Evolutionary conservation across 208 protist species (phyloP).

Genomic region (Trypanosoma conorhini): DNA sequence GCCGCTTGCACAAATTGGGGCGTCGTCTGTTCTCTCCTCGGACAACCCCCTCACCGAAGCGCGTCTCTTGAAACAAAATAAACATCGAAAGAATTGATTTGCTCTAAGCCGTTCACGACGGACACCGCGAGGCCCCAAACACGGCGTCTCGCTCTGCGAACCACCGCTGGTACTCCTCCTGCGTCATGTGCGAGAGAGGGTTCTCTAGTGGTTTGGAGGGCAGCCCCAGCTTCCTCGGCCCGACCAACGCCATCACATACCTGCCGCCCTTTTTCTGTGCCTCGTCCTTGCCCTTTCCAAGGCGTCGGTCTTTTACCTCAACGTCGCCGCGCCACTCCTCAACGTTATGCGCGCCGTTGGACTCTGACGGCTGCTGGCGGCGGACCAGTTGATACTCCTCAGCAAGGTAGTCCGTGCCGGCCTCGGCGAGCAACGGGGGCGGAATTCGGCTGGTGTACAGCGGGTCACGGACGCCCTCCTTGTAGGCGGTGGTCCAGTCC

Average conservation of each 20-base stretch:
- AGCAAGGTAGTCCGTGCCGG: conserved; percentile 64
- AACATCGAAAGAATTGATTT: conserved; percentile 11
- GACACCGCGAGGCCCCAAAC: conserved; percentile 41
- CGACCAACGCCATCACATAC: conserved; percentile 41
- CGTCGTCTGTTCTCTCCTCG: too few species aligned
- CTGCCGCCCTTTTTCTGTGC: conserved; percentile 1
- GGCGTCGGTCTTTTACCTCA: neutral
- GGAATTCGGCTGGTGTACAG: conserved; percentile 46
- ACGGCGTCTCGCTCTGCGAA: conserved; percentile 56
- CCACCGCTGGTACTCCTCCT: conserved; percentile 51
- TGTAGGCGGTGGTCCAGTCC: conserved; percentile 44
- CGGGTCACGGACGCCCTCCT: conserved; percentile 37
- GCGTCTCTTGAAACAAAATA: conserved; percentile 4
- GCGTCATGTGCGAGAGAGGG: conserved; percentile 39
- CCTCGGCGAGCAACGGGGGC: conserved; percentile 43
- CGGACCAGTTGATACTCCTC: conserved; percentile 38
- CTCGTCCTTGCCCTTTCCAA: conserved; percentile 7
- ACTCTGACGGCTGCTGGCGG: conserved; percentile 9
- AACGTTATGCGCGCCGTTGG: conserved; percentile 5
- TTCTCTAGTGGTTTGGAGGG: conserved; percentile 46
- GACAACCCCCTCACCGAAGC: too few species aligned
- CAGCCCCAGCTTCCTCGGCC: conserved; percentile 49
- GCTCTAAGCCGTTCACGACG: neutral
- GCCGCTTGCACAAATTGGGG: too few species aligned
- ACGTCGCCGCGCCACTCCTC: conserved; percentile 19